A percentile compares a stretch with the other conserved stretches of the same genome.
Evolutionary conservation across 2,329 filamentous ascomycete species (phyloP).

Genomic region (Hirsutella rhossiliensis): DNA sequence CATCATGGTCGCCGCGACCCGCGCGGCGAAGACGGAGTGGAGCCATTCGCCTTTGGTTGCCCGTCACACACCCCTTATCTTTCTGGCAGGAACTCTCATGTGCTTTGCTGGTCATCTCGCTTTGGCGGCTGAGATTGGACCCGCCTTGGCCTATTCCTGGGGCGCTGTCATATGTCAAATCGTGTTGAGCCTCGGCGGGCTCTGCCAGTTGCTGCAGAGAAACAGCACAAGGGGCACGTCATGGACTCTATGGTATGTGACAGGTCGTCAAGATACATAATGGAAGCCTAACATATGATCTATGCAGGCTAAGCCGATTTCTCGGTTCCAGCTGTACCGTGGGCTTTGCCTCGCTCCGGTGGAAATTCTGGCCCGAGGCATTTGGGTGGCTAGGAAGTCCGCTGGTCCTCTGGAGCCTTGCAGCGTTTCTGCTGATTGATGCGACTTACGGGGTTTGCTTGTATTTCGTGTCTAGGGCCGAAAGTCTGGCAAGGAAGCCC

Average conservation of each 20-base stretch:
- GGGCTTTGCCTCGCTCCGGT: constrained; percentile 5
- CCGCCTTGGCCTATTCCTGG: constrained; percentile 6
- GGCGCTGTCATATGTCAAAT: constrained; percentile 7
- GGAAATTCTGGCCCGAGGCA: constrained; percentile 6
- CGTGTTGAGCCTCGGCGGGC: constrained; percentile 4
- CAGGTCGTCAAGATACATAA: neutral
- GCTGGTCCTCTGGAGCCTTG: constrained; percentile 5
- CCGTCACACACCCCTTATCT: constrained; percentile 3
- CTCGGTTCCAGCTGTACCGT: constrained; percentile 6
- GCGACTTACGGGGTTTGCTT: constrained; percentile 4
- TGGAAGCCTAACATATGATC: neutral
- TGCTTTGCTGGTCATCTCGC: constrained; percentile 7
- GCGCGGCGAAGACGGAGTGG: constrained; percentile 5
- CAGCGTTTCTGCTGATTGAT: constrained; percentile 3
- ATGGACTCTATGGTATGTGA: constrained; percentile 4
- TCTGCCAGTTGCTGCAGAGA: constrained; percentile 6
- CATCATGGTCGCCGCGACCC: constrained; percentile 5
- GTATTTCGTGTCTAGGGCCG: constrained; percentile 1
- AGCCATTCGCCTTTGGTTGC: constrained; percentile 5
- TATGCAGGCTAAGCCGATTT: constrained; percentile 5
- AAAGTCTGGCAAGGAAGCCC: neutral
- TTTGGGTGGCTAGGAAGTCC: constrained; percentile 5
- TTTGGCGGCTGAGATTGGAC: constrained; percentile 6
- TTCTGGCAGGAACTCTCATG: constrained; percentile 2
- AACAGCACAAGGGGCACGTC: constrained; percentile 6